Conservation (phyloP, 306 rosid genomes). For the Castanea crenata region DNA sequence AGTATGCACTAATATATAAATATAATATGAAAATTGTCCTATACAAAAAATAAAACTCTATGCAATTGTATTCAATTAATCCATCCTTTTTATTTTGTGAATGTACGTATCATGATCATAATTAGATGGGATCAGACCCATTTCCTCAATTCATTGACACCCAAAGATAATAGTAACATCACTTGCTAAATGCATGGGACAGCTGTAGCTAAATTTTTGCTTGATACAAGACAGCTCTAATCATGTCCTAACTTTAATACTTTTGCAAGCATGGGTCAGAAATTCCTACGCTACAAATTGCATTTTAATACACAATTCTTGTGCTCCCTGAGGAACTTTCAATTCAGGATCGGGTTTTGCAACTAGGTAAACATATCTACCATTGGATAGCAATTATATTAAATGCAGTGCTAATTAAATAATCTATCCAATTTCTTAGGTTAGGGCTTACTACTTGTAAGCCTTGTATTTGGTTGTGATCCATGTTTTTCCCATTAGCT, state of each 20-base stretch:
- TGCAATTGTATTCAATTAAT: not conserved
- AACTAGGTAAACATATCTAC: constrained; percentile 50
- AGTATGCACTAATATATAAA: too few relatives aligned
- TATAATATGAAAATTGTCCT: not conserved
- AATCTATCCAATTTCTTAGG: constrained; percentile 8
- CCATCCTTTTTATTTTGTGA: not conserved
- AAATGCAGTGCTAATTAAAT: constrained; percentile 4
- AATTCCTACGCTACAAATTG: constrained; percentile 81
- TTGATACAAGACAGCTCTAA: constrained; percentile 19
- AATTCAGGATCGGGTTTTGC: constrained; percentile 43
- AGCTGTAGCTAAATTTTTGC: constrained; percentile 7
- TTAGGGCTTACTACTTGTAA: not conserved
- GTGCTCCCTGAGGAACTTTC: constrained; percentile 79
- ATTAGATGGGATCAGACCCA: not conserved
- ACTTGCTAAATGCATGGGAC: not conserved
- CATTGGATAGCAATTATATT: constrained; percentile 12
- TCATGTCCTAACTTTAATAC: constrained; percentile 5
- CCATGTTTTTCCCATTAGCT: not conserved
- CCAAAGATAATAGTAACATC: not conserved
- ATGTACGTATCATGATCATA: not conserved
- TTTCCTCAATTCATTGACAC: not conserved
- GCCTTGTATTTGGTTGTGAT: not conserved
- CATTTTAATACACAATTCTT: constrained; percentile 85
- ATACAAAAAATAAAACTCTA: not conserved
- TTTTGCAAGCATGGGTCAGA: constrained; percentile 63